Percentiles rank a stretch among this genome's conserved stretches.
These are phyloP conservation scores for Elongisporangium undulatum DNA, from an alignment of 352 stramenopile species.

Conservation along the genomic window DNA sequence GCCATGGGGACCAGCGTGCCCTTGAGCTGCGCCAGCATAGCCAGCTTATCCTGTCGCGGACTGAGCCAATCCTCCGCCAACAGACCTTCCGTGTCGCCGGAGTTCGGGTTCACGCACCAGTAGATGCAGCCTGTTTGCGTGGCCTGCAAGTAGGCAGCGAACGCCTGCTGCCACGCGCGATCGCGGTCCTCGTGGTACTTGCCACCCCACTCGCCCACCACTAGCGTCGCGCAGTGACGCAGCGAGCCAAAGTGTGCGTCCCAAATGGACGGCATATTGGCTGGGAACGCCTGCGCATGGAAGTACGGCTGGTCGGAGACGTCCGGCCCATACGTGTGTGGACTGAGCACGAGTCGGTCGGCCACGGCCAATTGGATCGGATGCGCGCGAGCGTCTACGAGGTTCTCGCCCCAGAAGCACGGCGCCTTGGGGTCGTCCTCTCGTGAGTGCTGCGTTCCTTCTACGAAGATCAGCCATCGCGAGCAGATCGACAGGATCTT, in stretches of 20 bases:
- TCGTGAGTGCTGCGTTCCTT: conserved; percentile 39
- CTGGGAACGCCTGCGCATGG: conserved; percentile 21
- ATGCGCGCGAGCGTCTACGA: conserved; percentile 19
- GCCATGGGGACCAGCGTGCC: conserved; percentile 22
- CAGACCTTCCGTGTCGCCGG: conserved; percentile 51
- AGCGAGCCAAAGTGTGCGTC: conserved; percentile 53
- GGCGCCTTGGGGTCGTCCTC: conserved; percentile 20
- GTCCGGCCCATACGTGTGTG: conserved; percentile 43
- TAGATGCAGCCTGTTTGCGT: conserved; percentile 39
- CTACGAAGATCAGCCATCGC: conserved; percentile 48
- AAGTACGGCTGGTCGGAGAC: conserved; percentile 46
- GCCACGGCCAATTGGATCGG: conserved; percentile 23
- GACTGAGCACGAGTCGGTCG: conserved; percentile 45
- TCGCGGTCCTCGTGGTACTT: conserved; percentile 28
- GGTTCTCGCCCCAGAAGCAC: conserved; percentile 53
- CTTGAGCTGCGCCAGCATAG: conserved; percentile 34
- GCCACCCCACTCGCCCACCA: conserved; percentile 65
- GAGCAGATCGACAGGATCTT: conserved; percentile 23
- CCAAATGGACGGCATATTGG: conserved; percentile 54
- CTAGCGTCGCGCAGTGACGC: conserved; percentile 25
- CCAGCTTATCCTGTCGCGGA: conserved; percentile 33
- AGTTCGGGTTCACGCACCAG: conserved; percentile 70
- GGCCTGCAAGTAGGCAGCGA: conserved; percentile 29
- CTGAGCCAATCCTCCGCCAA: conserved; percentile 54
- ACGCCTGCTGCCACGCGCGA: conserved; percentile 39